These are phyloP conservation scores for Leccinum pachyderme DNA, from an alignment of 1,284 basidiomycete genomes.

Conservation along the genomic window DNA sequence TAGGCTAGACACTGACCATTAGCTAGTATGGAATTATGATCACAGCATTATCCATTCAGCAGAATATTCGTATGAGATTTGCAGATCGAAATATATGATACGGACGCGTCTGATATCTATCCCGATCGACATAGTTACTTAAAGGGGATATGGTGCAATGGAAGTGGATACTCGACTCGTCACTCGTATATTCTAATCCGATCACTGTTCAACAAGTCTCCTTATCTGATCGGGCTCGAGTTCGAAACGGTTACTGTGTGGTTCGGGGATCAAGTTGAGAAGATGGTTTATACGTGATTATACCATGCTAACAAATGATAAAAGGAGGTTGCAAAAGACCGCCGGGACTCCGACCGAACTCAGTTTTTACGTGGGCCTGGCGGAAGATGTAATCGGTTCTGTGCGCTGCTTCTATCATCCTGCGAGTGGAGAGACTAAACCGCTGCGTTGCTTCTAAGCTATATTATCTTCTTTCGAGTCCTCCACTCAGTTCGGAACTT, in stretches of 20 bases:
- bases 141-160: slow-evolving; percentile 19
- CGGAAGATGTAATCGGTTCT: slow-evolving; percentile 25
- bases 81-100: not conserved
- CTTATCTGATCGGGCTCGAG: not conserved
- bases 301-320: not conserved
- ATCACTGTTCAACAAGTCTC: slow-evolving; percentile 6
- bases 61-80: not conserved
- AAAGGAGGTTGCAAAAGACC: not conserved
- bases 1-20: not conserved
- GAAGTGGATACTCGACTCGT: slow-evolving; percentile 3
- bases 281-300: not conserved
- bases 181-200: not conserved
- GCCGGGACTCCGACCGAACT: not conserved
- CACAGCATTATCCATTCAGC: not conserved
- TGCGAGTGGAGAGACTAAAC: not conserved
- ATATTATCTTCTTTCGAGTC: not conserved
- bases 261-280: not conserved
- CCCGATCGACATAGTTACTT: slow-evolving; percentile 14
- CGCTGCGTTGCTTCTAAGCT: not conserved
- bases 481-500: slow-evolving; percentile 14
- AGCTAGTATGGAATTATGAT: not conserved
- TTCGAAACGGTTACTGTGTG: not conserved
- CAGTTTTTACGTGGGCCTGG: slow-evolving; percentile 15
- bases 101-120: not conserved
- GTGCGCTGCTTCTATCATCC: not conserved